Base-by-base conservation (phyloP, 2,329 filamentous ascomycete species). In the Geosmithia putterillii region DNA sequence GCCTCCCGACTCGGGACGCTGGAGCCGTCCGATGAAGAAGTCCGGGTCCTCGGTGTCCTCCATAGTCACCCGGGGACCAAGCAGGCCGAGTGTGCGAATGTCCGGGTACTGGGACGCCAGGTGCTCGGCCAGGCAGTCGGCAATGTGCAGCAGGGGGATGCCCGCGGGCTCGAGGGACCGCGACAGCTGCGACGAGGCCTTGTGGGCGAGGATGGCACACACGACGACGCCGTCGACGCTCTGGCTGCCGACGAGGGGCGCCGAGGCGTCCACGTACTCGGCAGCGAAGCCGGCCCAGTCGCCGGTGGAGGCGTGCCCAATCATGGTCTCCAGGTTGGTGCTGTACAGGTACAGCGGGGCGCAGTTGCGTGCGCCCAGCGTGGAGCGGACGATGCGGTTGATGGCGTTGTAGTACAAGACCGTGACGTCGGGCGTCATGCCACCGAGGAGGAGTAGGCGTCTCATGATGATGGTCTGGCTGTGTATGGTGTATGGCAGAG, bases 391-490 rank as follows among this genome's bases (percentile, higher is more conserved):
- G 40, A 41, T 20, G 19, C 40, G 40, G 34, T 44, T 47, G 40
- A 47, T 47, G 39, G 38, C 40, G 21, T 42, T 32, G 41, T 47
- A 47, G 45, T 45, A 47, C 43, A 47, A 43, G 20, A 32, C 35
- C 18, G 45, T 47, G 25, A 47, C 45, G 41, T 47, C 45, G 23
- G 45, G 43, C 35, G 45, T 47, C 45, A 47, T 47, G 6, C 45
- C 45, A n/a, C 45, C 45, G 8, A 47, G 43, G 10, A 47, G 41
- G 7, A 47, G 45, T n/a, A 47, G 21, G 14, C 25, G 40, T 28
- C 45, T 47, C 45, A 47, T 45, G 23, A 25, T 10, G 23, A 10
- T 10, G 23, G 23, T 25, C 6, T 25, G 23, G 6, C 23, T 10
- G 23, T 25, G 23, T 7, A 25, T 25, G 23, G 10, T 7, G 6